Conservation (phyloP, 2,329 filamentous ascomycete species). For the Pyrenochaeta sp. region DNA sequence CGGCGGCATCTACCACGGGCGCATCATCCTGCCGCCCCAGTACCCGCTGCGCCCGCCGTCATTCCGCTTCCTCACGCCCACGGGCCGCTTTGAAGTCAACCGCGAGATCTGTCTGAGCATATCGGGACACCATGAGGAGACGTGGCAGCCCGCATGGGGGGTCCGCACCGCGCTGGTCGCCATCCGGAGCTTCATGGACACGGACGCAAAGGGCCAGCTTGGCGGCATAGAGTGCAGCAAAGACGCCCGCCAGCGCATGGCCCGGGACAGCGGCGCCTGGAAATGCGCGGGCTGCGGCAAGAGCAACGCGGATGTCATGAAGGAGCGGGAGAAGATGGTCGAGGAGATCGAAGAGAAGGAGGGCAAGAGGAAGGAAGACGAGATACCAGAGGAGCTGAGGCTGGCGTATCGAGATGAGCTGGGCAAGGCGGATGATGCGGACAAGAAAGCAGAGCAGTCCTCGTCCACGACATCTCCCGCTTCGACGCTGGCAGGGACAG, state of each 20-base stretch:
- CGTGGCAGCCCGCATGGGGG: slow-evolving; percentile 98
- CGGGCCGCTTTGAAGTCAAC: slow-evolving; percentile 93
- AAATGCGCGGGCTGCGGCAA: slow-evolving; percentile 74
- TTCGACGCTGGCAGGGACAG: neutral
- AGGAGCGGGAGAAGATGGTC: slow-evolving; percentile 69
- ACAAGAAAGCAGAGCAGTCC: slow-evolving; percentile 27
- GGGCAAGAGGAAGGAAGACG: slow-evolving; percentile 52
- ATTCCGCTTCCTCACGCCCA: slow-evolving; percentile 95
- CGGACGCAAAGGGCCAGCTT: slow-evolving; percentile 83
- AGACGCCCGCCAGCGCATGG: slow-evolving; percentile 71
- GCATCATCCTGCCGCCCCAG: slow-evolving; percentile 85
- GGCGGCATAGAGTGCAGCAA: slow-evolving; percentile 82
- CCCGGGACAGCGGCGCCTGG: slow-evolving; percentile 70
- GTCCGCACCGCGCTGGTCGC: slow-evolving; percentile 84
- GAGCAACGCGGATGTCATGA: slow-evolving; percentile 76
- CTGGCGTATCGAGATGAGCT: slow-evolving; percentile 79
- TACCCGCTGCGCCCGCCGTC: slow-evolving; percentile 92
- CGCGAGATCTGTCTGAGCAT: slow-evolving; percentile 96
- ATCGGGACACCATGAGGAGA: slow-evolving; percentile 94
- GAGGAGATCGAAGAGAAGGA: slow-evolving; percentile 55
- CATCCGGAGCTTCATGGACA: slow-evolving; percentile 92
- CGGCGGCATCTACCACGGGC: slow-evolving; percentile 89
- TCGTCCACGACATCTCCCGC: neutral
- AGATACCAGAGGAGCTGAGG: slow-evolving; percentile 63
- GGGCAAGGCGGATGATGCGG: slow-evolving; percentile 47